Base-by-base conservation (phyloP, 495 filamentous ascomycete species). In the Pseudotulostoma volvatum region DNA sequence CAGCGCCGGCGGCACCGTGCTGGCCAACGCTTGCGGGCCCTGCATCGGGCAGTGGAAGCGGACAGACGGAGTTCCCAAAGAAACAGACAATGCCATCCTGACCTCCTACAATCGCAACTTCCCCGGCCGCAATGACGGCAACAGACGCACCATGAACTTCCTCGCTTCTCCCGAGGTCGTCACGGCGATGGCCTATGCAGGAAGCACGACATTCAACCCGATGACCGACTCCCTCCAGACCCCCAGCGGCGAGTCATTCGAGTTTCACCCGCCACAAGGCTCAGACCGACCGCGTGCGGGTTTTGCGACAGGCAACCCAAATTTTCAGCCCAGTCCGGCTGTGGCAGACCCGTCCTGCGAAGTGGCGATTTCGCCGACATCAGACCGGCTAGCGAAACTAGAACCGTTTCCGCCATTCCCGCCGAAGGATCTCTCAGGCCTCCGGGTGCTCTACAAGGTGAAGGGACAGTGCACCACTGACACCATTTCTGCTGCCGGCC, bases 71-170 rank as follows among this genome's bases (percentile, higher is more conserved):
- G 67, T 84, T 9, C 55, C 68, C 41, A 90, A 88, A 64, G 85
- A 84, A 41, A 81, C 85, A 21, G 59, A 67, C n/a, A 96, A 97
- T 51, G 90, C 90, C 35, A 95, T 97, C 49, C 74, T 97, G 56
- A 88, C 84, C 19, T 93, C 84, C 4, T 97, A 95, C 63, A 97
- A 97, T 71, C 81, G 90, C 43, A 97, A 97, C 63, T 97, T 97
- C 71, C 84, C 79, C 43, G 88, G 84, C 39, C 81, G 90, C 38
- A 97, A 97, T 55, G 90, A 97, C 51, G 90, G 90, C 44, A 96
- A 96, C 66, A 77, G 80, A 8, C 71, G 76, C 15, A 97, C 90
- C 21, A 93, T 95, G 88, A 96, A 96, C 68, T 97, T 97, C 67
- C 73, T 97, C 28, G 87, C 90, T 9, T 90, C 84, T 1, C 90